These are phyloP conservation scores for Flammula alnicola DNA, from an alignment of 1,284 basidiomycete species.

Conservation along the genomic window DNA sequence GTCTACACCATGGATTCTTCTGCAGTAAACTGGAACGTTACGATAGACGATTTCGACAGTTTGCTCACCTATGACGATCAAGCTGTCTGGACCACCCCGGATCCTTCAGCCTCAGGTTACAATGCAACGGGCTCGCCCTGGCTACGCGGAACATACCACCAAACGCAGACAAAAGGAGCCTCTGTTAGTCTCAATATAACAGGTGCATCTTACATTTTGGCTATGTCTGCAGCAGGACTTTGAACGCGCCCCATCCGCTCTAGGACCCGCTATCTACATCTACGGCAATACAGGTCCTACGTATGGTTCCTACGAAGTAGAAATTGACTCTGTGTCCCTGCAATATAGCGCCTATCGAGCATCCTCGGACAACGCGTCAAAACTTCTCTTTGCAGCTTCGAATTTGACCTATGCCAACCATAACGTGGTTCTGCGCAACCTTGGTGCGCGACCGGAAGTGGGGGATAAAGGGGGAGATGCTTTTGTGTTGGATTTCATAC, in stretches of 20 bases:
- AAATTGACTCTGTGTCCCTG: slow-evolving; percentile 35
- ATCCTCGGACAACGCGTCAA: slow-evolving; percentile 33
- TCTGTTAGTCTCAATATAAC: slow-evolving; percentile 44
- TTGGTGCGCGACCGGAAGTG: slow-evolving; percentile 33
- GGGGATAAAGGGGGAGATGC: slow-evolving; percentile 38
- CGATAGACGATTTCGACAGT: slow-evolving; percentile 49
- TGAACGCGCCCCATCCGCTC: too few species aligned
- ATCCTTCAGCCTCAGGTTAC: slow-evolving; percentile 42
- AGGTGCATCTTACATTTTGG: too few species aligned
- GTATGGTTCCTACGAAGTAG: slow-evolving; percentile 43
- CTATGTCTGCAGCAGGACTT: too few species aligned
- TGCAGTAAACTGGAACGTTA: slow-evolving; percentile 45
- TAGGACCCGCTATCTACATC: slow-evolving; percentile 44
- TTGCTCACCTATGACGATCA: slow-evolving; percentile 42
- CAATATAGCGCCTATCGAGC: slow-evolving; percentile 29
- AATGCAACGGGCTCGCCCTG: slow-evolving; percentile 36
- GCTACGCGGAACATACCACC: slow-evolving; percentile 46
- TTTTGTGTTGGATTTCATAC: slow-evolving; percentile 43
- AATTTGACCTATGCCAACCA: slow-evolving; percentile 42
- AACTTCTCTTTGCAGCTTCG: slow-evolving; percentile 36
- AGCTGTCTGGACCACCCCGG: slow-evolving; percentile 45
- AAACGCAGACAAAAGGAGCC: slow-evolving; percentile 38
- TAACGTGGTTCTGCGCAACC: slow-evolving; percentile 39
- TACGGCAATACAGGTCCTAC: slow-evolving; percentile 43
- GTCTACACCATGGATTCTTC: slow-evolving; percentile 39